A percentile compares a stretch with the other conserved stretches of the same genome.
Evolutionary conservation across 805 yeast species (phyloP).

Genomic region (Zygosaccharomyces siamensis): DNA sequence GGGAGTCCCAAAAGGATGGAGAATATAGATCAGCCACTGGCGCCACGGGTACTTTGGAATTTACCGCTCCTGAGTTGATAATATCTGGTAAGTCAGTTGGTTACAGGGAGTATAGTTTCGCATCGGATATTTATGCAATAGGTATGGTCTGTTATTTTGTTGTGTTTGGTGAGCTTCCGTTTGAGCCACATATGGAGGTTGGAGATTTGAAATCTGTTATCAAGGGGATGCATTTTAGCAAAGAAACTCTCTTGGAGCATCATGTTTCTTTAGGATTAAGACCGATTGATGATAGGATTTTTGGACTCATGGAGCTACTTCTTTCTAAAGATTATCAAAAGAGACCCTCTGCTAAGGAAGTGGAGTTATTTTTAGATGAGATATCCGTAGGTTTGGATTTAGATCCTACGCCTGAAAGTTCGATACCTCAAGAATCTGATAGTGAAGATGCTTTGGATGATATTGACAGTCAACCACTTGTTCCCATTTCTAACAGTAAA

Average conservation of each 20-base stretch:
- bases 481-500: background rate
- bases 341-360: conserved; percentile 44
- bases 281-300: conserved; percentile 30
- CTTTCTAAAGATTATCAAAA: conserved; percentile 34
- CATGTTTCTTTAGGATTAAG: conserved; percentile 20
- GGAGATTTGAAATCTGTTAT: conserved; percentile 36
- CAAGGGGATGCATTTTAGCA: conserved; percentile 27
- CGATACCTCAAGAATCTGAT: background rate
- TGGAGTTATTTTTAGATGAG: conserved; percentile 32
- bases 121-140: conserved; percentile 75
- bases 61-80: conserved; percentile 80
- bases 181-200: conserved; percentile 29
- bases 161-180: conserved; percentile 71
- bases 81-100: conserved; percentile 29
- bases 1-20: conserved; percentile 79
- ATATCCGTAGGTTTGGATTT: conserved; percentile 5
- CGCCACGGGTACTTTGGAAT: conserved; percentile 82
- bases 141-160: conserved; percentile 79
- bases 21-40: conserved; percentile 65
- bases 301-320: conserved; percentile 39
- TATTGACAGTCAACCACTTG: background rate
- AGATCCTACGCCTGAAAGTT: conserved; percentile 2
- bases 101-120: conserved; percentile 56
- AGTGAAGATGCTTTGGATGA: conserved; percentile 1
- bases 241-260: conserved; percentile 12